Evolutionary conservation across 1,284 basidiomycete species (phyloP), one percentile per base, ranked within the genome.

Genomic region (Vanrija humicola): DNA sequence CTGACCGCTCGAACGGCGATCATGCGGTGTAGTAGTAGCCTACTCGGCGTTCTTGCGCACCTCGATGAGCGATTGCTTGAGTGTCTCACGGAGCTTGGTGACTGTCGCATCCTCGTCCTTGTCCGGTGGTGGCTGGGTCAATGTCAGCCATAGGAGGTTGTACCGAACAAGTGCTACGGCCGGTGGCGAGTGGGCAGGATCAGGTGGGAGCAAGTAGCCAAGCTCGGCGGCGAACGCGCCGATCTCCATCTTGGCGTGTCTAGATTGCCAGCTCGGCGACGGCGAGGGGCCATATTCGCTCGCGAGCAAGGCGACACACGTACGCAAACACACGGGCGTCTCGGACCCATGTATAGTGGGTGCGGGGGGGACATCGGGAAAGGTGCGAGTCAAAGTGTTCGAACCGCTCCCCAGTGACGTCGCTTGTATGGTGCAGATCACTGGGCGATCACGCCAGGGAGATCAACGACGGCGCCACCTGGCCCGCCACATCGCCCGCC

Each of bases 41-140:
- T 60, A 69, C 54, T 72, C 71, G 5, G 73, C 74, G 3, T 62
- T 63, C 53, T 72, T 67, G 9, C 66, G 59, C 7, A 76, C 69
- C 48, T 67, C 69, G 42, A 65, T 63, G 25, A 76, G 55, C 6
- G 68, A 61, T 3, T 52, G 58, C 40, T 64, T 56, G 10, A 74
- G 65, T 18, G 56, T 65, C 21, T 65, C 54, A 15, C 73, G 62
- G 9, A 75, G 59, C 54, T 75, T 74, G 23, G 59, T 70, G 14
- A 73, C 63, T n/a, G 67, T 28, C 5, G 54, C 44, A 6, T 66
- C 64, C 46, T 75, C 73, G 23, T 73, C 70, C 39, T 58, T 64
- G 21, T 64, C 62, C 0, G 73, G 73, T 3, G 69, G 66, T 0
- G 73, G 73, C 73, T 75, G 53, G 3, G 23, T 34, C 34, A 7